Evolutionary conservation across 83 land plant genomes (phyloP).

Genomic region (Isoetes engelmannii): DNA sequence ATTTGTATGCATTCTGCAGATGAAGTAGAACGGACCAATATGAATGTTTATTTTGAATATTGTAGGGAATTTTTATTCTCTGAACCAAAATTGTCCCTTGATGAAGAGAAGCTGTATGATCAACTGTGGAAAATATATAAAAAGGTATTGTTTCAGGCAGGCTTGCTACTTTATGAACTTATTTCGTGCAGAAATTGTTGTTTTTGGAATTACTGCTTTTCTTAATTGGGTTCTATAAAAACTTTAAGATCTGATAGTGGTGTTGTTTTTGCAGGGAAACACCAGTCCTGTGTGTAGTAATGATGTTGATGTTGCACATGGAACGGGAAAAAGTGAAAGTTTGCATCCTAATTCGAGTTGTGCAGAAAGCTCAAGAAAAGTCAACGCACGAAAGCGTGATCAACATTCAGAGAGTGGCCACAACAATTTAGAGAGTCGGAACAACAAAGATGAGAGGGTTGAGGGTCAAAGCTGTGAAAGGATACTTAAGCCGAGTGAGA

Average conservation of each 20-base stretch:
- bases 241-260: neutral
- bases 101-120: slow-evolving; percentile 2
- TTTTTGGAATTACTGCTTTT: neutral
- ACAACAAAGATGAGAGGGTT: no score
- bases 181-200: neutral
- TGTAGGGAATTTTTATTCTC: neutral
- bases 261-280: neutral
- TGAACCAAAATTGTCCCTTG: neutral
- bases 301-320: neutral
- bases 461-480: no score
- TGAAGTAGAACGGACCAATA: neutral
- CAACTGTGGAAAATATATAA: neutral
- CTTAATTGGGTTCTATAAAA: neutral
- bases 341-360: no score
- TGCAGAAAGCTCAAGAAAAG: no score
- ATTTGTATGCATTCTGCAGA: neutral
- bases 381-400: no score
- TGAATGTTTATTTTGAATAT: neutral
- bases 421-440: no score
- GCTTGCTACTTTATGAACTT: neutral
- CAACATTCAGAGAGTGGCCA: no score
- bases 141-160: neutral
- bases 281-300: neutral
- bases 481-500: no score
- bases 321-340: neutral